Conservation (phyloP, 495 filamentous ascomycete genomes). For the Opeltia flavorubescens region DNA sequence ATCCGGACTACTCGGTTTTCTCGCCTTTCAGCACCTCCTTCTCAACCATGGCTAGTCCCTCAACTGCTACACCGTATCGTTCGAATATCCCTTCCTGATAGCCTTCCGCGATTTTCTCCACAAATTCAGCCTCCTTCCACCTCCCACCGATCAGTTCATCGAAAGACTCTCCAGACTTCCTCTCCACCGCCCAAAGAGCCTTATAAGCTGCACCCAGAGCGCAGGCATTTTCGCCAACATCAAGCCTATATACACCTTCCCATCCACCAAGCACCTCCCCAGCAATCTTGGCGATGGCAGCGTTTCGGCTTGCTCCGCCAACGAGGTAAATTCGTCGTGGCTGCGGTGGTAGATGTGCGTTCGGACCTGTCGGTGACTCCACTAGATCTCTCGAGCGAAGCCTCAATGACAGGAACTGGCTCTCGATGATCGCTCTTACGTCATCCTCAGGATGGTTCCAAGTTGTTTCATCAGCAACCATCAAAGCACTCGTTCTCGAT, state of each 20-base stretch:
- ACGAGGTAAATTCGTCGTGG: slow-evolving; percentile 86
- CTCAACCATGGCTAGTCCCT: slow-evolving; percentile 74
- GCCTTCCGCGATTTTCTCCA: slow-evolving; percentile 68
- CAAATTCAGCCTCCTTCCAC: slow-evolving; percentile 74
- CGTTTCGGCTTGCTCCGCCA: slow-evolving; percentile 77
- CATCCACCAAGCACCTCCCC: slow-evolving; percentile 77
- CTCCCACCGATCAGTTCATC: slow-evolving; percentile 69
- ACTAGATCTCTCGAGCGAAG: slow-evolving; percentile 69
- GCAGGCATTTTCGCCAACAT: slow-evolving; percentile 93
- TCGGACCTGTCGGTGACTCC: slow-evolving; percentile 23
- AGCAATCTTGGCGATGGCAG: slow-evolving; percentile 65
- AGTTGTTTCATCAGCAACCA: slow-evolving; percentile 29
- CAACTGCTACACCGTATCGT: slow-evolving; percentile 59
- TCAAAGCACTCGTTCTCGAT: slow-evolving; percentile 15
- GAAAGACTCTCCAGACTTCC: slow-evolving; percentile 55
- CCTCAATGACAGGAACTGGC: slow-evolving; percentile 78
- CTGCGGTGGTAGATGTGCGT: slow-evolving; percentile 51
- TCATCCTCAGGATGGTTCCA: slow-evolving; percentile 50
- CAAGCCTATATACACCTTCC: slow-evolving; percentile 82
- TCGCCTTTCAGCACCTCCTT: slow-evolving; percentile 38
- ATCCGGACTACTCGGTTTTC: not conserved
- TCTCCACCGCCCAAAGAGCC: slow-evolving; percentile 80
- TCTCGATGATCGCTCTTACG: slow-evolving; percentile 82
- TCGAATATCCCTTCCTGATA: slow-evolving; percentile 62
- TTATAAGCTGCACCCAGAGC: slow-evolving; percentile 90